A percentile compares a stretch with the other conserved stretches of the same genome.
These are phyloP conservation scores for Daldinia eschscholtzii DNA, from an alignment of 2,329 filamentous ascomycete species.

Conservation along the genomic window DNA sequence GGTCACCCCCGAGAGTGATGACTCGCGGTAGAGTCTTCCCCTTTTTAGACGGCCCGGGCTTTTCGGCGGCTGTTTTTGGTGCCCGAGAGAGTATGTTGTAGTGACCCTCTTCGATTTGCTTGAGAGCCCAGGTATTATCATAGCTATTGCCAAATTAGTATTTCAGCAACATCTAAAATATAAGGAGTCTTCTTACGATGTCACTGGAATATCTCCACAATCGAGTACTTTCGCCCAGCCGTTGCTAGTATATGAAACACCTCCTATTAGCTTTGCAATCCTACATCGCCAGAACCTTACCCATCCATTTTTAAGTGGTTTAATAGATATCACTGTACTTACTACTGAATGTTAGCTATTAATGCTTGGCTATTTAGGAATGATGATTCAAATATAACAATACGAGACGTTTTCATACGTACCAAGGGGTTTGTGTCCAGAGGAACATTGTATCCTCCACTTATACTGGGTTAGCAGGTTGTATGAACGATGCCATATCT, in stretches of 20 bases:
- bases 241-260: slow-evolving; percentile 55
- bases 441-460: slow-evolving; percentile 89
- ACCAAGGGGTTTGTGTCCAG: slow-evolving; percentile 80
- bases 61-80: slow-evolving; percentile 76
- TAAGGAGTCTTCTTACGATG: slow-evolving; percentile 69
- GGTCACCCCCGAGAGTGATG: slow-evolving; percentile 79
- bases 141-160: slow-evolving; percentile 65
- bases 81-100: slow-evolving; percentile 78
- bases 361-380: neutral
- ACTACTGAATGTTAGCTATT: neutral
- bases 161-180: neutral
- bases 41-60: slow-evolving; percentile 75
- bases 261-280: neutral
- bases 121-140: slow-evolving; percentile 83
- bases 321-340: neutral
- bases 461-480: slow-evolving; percentile 54
- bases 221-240: slow-evolving; percentile 84
- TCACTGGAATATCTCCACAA: slow-evolving; percentile 87
- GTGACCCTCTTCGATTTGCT: slow-evolving; percentile 89
- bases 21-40: slow-evolving; percentile 83
- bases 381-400: no score
- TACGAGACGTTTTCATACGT: neutral
- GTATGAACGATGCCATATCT: slow-evolving; percentile 51
- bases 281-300: neutral
- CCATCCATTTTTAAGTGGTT: neutral